Base-by-base conservation (phyloP, 352 stramenopile genomes). In the Elongisporangium anandrum region DNA sequence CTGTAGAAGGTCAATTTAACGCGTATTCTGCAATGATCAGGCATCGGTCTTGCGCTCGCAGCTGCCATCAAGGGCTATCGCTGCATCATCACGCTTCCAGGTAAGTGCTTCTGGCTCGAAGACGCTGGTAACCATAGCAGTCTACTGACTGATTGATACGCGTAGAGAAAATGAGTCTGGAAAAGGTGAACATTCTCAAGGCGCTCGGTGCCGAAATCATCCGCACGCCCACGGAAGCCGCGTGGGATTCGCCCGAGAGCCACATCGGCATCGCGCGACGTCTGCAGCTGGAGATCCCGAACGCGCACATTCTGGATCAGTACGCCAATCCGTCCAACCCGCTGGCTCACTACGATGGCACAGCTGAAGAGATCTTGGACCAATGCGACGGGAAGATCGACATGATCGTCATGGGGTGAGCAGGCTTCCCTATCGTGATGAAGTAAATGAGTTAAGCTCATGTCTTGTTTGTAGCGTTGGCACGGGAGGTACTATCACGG, bases 11-110 rank as follows among this genome's bases (percentile, higher is more conserved):
- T 17, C 16, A 12, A 12, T 4, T 1, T 45, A 45, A 45, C 34
- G 34, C 10, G 10, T 17, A 45, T 45, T 1, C 34, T 17, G 16
- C 34, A 38, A 3, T 47, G 50, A 52, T 41, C 59, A 77, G 69
- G 96, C 41, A 99, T 99, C 56, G 96, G 94, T 6, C 78, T 99
- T 23, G 96, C 97, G 24, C 88, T 99, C 57, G 92, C 96, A 4
- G 92, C 95, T n/a, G 96, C 96, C 45, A 90, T 96, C 61, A 98
- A 98, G 71, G 96, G 96, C 50, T 99, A 99, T 75, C 76, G 87
- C 51, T 94, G 86, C 69, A 97, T 97, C 66, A 94, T 98, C 63
- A 97, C 86, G 23, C 72, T 91, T 15, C 81, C 81, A 1, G 74
- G 74, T 83, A 49, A 3, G 53, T 53, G 12, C 10, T n/a, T 24